These are phyloP conservation scores for Proliferodiscus dingleyae DNA, from an alignment of 2,329 filamentous ascomycete genomes.

Conservation along the genomic window DNA sequence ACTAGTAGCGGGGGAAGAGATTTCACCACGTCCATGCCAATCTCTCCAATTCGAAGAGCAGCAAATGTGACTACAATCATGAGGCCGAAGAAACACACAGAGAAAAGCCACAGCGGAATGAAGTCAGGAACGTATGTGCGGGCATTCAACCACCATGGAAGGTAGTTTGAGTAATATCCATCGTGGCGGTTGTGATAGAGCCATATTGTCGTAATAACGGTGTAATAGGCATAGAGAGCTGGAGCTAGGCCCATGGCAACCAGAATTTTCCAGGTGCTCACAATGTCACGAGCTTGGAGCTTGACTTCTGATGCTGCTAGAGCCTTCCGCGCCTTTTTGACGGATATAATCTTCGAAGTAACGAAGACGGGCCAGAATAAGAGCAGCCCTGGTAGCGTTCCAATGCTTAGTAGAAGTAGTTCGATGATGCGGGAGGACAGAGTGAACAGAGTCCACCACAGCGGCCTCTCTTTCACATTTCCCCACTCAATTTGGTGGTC, in stretches of 20 bases:
- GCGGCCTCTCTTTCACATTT: conserved; percentile 40
- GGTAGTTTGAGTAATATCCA: not conserved
- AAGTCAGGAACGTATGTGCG: conserved; percentile 62
- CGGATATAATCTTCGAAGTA: conserved; percentile 74
- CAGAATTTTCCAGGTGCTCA: conserved; percentile 90
- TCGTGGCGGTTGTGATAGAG: not conserved
- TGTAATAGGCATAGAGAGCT: conserved; percentile 75
- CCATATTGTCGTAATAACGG: conserved; percentile 35
- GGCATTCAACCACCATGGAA: not conserved
- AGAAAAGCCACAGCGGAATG: conserved; percentile 74
- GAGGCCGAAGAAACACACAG: conserved; percentile 69
- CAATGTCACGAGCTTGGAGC: conserved; percentile 79
- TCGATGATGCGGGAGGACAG: conserved; percentile 73
- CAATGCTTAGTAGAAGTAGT: conserved; percentile 67
- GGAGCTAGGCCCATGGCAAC: conserved; percentile 78
- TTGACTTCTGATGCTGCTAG: conserved; percentile 84
- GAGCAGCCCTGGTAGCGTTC: conserved; percentile 77
- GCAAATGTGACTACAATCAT: conserved; percentile 90
- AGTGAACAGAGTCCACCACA: conserved; percentile 49
- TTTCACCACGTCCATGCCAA: conserved; percentile 98
- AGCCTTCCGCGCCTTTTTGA: conserved; percentile 74
- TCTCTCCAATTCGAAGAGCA: conserved; percentile 88
- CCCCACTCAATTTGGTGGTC: conserved; percentile 64
- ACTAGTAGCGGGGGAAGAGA: conserved; percentile 83
- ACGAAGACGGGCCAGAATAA: conserved; percentile 87